These are phyloP conservation scores for Populus hybrid DNA, from an alignment of 441 rosid genomes.

Conservation along the genomic window DNA sequence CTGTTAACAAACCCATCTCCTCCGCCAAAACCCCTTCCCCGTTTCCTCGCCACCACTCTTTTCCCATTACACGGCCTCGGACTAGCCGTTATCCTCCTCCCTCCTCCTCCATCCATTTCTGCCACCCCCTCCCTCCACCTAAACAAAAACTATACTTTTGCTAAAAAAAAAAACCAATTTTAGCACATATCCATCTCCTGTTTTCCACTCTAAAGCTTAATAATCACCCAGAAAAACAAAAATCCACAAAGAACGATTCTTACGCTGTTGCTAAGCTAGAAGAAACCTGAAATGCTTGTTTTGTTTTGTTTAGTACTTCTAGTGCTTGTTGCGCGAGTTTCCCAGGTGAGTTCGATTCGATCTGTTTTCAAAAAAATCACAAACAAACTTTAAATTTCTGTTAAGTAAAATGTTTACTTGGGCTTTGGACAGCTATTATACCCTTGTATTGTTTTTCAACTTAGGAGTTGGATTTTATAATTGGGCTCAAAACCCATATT, in stretches of 20 bases:
- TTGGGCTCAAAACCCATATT: no score
- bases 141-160: not conserved
- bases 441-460: no score
- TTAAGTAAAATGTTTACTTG: no score
- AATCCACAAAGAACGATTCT: not conserved
- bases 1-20: conserved; percentile 48
- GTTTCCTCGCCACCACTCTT: conserved; percentile 49
- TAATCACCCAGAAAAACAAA: not conserved
- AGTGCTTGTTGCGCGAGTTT: not conserved
- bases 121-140: not conserved
- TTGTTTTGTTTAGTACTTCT: no score
- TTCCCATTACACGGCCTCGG: conserved; percentile 55
- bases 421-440: no score
- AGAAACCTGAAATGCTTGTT: not conserved
- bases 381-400: not conserved
- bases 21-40: conserved; percentile 27
- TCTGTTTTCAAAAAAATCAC: not conserved
- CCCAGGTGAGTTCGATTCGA: not conserved
- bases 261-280: not conserved
- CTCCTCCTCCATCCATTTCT: conserved; percentile 23
- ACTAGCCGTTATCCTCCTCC: conserved; percentile 49
- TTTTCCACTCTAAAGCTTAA: no score
- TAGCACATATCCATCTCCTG: not conserved
- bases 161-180: not conserved
- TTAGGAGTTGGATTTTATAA: no score